Base-by-base conservation (phyloP, 2,329 filamentous ascomycete species). In the Xylaria sp. region DNA sequence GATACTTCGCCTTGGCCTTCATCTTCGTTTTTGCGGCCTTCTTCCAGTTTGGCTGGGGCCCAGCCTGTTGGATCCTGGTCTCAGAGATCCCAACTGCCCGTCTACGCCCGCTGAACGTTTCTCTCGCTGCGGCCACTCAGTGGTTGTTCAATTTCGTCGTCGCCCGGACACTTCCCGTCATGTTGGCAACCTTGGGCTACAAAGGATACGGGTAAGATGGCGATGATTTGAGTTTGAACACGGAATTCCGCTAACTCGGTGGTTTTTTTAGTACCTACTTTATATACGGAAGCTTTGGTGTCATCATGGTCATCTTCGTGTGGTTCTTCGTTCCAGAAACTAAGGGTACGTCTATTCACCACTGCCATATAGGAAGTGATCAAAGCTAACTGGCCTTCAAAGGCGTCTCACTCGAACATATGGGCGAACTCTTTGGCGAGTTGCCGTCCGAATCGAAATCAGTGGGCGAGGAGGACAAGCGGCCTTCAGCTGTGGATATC, bases 111-210 rank as follows among this genome's bases (percentile, higher is more conserved):
- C 69, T 76, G 59, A 89, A 88, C 67, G 86, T 89, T 25, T 80
- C 85, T 2, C 79, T 88, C 50, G 86, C 83, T 0, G 85, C 86
- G 1, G 85, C 85, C 1, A 87, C 84, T 1, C 85, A 89, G 70
- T 87, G 86, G 86, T 72, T 89, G 1, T 89, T 89, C 74, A 89
- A 89, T 69, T 87, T 89, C 60, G 85, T 88, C 15, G 84, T 90
- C 56, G 85, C 87, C 9, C 78, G 85, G 46, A 85, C 86, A 7
- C 86, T 87, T 3, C 87, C 87, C 0, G 84, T 83, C 63, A 90
- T 90, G 88, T 77, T 90, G 61, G 81, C 80, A 77, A 80, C 73
- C 2, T 72, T 78, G 23, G 77, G 76, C 3, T 57, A 61, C 2
- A 63, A 67, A 28, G 75, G 76, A 4, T 78, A 76, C 50, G 85